A percentile compares a stretch with the other conserved stretches of the same genome.
These are phyloP conservation scores for Leishmania braziliensis DNA, from an alignment of 208 protist species.

Conservation along the genomic window DNA sequence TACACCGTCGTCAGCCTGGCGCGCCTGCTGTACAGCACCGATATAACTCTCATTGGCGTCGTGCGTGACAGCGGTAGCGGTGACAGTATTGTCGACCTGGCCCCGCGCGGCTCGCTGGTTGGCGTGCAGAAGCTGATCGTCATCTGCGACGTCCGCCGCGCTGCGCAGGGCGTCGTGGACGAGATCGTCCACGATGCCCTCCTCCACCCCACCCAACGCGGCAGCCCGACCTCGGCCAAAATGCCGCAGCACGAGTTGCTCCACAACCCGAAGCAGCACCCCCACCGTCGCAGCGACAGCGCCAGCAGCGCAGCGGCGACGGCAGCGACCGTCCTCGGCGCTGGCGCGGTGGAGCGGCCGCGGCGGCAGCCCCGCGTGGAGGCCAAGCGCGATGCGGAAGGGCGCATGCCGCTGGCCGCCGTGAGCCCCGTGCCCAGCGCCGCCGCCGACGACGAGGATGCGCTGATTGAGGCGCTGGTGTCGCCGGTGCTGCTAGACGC, in stretches of 20 bases:
- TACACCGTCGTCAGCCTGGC: constrained; percentile 40
- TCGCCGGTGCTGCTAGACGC: constrained; percentile 1
- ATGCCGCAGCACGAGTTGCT: neutral
- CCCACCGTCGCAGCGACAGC: neutral
- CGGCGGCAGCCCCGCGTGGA: neutral
- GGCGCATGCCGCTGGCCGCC: constrained; percentile 2
- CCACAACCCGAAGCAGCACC: neutral
- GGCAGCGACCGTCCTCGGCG: neutral
- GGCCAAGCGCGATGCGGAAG: neutral
- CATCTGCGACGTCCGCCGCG: constrained; percentile 31
- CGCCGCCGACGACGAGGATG: constrained; percentile 20
- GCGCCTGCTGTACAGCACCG: constrained; percentile 27
- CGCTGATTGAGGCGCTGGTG: neutral
- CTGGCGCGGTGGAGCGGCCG: neutral
- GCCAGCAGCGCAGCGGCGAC: neutral
- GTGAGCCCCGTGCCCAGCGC: constrained; percentile 5
- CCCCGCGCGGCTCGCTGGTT: constrained; percentile 25
- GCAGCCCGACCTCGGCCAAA: neutral
- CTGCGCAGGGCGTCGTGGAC: constrained; percentile 26
- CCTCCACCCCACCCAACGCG: constrained; percentile 16
- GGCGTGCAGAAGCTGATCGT: constrained; percentile 40
- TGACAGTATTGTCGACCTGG: constrained; percentile 27
- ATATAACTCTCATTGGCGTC: constrained; percentile 42
- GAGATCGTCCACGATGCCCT: constrained; percentile 21
- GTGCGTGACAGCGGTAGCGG: constrained; percentile 14